These are phyloP conservation scores for Arthrinium puccinioides DNA, from an alignment of 2,329 filamentous ascomycete genomes.

Conservation along the genomic window DNA sequence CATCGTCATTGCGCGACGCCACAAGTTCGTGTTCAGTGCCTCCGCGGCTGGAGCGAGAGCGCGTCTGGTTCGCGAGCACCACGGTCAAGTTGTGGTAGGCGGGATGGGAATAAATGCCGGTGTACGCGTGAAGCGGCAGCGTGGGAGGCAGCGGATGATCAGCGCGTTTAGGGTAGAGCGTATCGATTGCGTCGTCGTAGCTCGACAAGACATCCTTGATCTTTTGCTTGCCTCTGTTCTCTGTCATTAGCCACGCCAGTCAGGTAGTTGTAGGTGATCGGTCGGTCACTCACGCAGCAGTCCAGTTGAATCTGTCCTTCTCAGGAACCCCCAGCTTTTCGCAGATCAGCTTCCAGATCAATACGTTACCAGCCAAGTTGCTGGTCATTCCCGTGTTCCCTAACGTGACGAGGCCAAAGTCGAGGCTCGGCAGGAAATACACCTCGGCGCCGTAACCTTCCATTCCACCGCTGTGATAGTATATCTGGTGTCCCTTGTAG, in stretches of 20 bases:
- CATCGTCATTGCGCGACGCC: constrained; percentile 19
- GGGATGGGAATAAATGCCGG: constrained; percentile 36
- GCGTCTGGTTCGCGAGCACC: constrained; percentile 4
- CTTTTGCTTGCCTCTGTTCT: constrained; percentile 9
- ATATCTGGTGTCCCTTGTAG: constrained; percentile 34
- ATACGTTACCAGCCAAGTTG: constrained; percentile 22
- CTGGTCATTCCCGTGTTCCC: constrained; percentile 35
- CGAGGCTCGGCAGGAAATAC: constrained; percentile 34
- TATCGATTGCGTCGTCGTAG: constrained; percentile 24
- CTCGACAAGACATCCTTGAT: constrained; percentile 11
- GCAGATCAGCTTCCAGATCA: constrained; percentile 32
- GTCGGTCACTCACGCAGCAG: constrained; percentile 17
- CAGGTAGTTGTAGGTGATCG: not conserved
- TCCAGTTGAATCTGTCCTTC: constrained; percentile 28
- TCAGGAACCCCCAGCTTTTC: constrained; percentile 27
- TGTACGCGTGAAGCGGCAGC: constrained; percentile 26
- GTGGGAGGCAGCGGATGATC: constrained; percentile 24
- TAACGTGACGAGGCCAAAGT: constrained; percentile 34
- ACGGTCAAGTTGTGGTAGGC: constrained; percentile 31
- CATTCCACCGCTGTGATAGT: constrained; percentile 34
- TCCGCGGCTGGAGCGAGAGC: not conserved
- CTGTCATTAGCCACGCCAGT: not conserved
- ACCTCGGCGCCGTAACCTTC: constrained; percentile 35
- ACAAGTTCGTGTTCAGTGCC: constrained; percentile 9
- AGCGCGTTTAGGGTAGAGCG: constrained; percentile 29